These are phyloP conservation scores for Glycine soja DNA, from an alignment of 306 rosid genomes.

Conservation along the genomic window DNA sequence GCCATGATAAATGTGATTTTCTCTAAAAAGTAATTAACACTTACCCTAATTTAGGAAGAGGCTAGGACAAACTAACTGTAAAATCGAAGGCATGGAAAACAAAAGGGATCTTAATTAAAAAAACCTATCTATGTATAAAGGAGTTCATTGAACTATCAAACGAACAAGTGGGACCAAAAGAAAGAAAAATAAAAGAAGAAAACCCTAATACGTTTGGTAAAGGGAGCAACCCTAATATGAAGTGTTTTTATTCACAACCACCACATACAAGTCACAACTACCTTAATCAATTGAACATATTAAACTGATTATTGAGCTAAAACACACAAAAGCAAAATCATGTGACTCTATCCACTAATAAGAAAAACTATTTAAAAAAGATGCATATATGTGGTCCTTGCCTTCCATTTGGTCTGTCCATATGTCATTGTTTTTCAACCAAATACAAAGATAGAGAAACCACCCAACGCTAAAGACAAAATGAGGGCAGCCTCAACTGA, in stretches of 20 bases:
- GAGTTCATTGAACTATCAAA: constrained; percentile 39
- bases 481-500: constrained; percentile 60
- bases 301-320: constrained; percentile 36
- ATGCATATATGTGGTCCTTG: constrained; percentile 64
- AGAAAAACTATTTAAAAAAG: constrained; percentile 44
- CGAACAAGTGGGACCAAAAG: constrained; percentile 41
- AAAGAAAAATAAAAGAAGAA: constrained; percentile 37
- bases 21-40: neutral
- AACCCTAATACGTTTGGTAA: constrained; percentile 53
- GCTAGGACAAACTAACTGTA: constrained; percentile 15
- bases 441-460: constrained; percentile 68
- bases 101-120: constrained; percentile 37
- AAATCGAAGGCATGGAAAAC: constrained; percentile 32
- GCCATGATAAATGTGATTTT: neutral
- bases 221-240: constrained; percentile 45
- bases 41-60: neutral
- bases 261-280: constrained; percentile 50
- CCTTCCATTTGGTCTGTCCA: constrained; percentile 57
- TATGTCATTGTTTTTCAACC: constrained; percentile 68
- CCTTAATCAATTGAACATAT: constrained; percentile 52
- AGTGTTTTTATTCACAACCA: constrained; percentile 53
- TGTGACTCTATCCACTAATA: constrained; percentile 60
- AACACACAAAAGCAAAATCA: constrained; percentile 58
- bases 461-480: constrained; percentile 84
- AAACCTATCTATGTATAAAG: constrained; percentile 2